Conservation (phyloP, 75 land plant species). For the Sequoiadendron giganteum region DNA sequence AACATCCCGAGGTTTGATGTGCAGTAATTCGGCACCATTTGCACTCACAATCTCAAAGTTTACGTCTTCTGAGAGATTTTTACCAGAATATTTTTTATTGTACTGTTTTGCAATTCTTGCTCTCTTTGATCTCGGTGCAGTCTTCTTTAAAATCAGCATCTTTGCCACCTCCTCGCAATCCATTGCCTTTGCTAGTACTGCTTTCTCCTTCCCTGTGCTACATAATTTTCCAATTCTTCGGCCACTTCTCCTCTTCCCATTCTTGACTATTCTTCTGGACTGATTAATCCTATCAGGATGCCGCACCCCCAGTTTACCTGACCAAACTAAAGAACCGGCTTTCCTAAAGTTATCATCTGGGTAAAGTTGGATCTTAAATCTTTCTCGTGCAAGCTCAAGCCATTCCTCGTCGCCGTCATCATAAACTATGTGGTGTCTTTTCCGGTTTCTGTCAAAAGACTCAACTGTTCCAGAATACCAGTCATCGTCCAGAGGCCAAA, state of each 20-base stretch:
- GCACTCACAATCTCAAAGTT: not conserved
- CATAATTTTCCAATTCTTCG: not conserved
- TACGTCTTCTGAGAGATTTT: not conserved
- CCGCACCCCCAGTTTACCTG: not conserved
- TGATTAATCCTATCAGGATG: not conserved
- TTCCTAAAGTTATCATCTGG: not conserved
- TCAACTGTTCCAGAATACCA: slow-evolving; percentile 40
- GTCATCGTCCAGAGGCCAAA: slow-evolving; percentile 37
- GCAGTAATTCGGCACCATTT: not conserved
- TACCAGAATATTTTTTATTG: not conserved
- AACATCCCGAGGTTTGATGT: not conserved
- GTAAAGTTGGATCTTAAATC: slow-evolving; percentile 17
- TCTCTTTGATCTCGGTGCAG: slow-evolving; percentile 1
- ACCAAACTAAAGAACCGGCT: not conserved
- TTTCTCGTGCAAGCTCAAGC: slow-evolving; percentile 33
- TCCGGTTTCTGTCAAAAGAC: slow-evolving; percentile 25
- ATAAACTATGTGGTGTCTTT: slow-evolving; percentile 31
- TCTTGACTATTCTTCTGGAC: not conserved
- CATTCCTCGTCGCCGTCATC: slow-evolving; percentile 45
- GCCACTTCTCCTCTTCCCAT: not conserved
- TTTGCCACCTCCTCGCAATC: not conserved
- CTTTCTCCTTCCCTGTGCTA: not conserved
- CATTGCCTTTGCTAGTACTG: not conserved
- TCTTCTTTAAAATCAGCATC: not conserved
- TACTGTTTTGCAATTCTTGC: not conserved